phyloP scores from a whole-genome alignment of 495 filamentous ascomycete species.

The Immersiella caudata region DNA sequence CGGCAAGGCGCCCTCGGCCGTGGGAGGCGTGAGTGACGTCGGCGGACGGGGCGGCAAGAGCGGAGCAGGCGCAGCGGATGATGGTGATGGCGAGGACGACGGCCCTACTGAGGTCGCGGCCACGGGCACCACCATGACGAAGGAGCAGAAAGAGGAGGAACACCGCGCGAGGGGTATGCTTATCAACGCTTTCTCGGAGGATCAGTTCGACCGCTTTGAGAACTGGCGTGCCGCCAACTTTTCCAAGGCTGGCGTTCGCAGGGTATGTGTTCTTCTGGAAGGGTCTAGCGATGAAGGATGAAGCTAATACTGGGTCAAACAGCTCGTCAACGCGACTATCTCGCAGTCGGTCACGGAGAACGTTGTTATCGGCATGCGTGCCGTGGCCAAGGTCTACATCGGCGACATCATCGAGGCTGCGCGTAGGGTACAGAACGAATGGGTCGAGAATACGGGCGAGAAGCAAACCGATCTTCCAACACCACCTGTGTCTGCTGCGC shows the following conservation, averaged over 20 bases:
- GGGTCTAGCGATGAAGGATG: conserved; percentile 21
- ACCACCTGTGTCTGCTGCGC: conserved; percentile 29
- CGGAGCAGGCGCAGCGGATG: conserved; percentile 33
- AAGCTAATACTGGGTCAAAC: conserved; percentile 15
- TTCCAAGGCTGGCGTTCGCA: conserved; percentile 36
- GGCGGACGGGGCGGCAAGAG: conserved; percentile 40
- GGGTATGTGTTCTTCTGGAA: conserved; percentile 43
- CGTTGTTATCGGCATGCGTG: conserved; percentile 77
- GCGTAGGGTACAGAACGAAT: conserved; percentile 76
- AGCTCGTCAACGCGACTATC: conserved; percentile 85
- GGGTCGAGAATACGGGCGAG: conserved; percentile 60
- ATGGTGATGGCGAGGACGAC: conserved; percentile 67
- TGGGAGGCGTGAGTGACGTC: conserved; percentile 48
- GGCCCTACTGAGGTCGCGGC: conserved; percentile 66
- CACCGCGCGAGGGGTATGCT: conserved; percentile 63
- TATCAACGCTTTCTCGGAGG: conserved; percentile 64
- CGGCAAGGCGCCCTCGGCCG: conserved; percentile 52
- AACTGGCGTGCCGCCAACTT: conserved; percentile 73
- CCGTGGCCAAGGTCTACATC: conserved; percentile 81
- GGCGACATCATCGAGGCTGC: conserved; percentile 83
- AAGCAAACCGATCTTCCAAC: conserved; percentile 48
- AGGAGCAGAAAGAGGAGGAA: conserved; percentile 71
- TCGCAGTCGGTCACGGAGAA: conserved; percentile 81
- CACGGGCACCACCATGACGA: conserved; percentile 62
- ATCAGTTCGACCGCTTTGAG: conserved; percentile 74